Percentiles rank a stretch among this genome's conserved stretches.
Evolutionary conservation across 495 filamentous ascomycete species (phyloP).

Genomic region (Usnea hakonensis): DNA sequence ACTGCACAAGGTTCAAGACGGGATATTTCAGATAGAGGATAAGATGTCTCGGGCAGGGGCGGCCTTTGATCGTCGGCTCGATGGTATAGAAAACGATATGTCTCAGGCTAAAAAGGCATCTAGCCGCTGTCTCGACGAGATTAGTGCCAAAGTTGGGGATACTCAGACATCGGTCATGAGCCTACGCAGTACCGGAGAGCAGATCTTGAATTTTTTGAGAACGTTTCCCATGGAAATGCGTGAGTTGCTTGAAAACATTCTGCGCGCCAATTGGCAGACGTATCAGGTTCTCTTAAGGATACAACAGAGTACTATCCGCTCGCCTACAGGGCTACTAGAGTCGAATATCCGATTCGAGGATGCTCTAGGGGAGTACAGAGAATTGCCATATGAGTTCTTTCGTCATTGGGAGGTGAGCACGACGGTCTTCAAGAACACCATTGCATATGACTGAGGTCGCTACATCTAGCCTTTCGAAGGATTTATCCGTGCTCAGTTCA

Average conservation of each 20-base stretch:
- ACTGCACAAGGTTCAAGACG: not conserved
- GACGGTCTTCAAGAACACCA: no score
- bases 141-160: not conserved
- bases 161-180: not conserved
- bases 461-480: not conserved
- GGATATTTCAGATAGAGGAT: not conserved
- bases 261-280: not conserved
- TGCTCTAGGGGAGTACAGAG: not conserved
- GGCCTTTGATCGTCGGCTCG: not conserved
- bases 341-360: not conserved
- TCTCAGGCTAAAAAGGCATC: no score
- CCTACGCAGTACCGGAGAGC: not conserved
- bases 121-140: no score
- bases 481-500: not conserved
- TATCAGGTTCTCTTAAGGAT: not conserved
- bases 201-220: not conserved
- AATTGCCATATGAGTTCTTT: not conserved
- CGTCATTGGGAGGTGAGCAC: not conserved
- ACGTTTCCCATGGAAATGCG: not conserved
- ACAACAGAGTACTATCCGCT: not conserved
- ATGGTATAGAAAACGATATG: no score
- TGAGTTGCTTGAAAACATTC: not conserved
- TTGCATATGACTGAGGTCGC: no score
- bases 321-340: not conserved
- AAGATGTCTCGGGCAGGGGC: not conserved